Conservation (phyloP, 208 protist species). For the Porcisia deanei region DNA sequence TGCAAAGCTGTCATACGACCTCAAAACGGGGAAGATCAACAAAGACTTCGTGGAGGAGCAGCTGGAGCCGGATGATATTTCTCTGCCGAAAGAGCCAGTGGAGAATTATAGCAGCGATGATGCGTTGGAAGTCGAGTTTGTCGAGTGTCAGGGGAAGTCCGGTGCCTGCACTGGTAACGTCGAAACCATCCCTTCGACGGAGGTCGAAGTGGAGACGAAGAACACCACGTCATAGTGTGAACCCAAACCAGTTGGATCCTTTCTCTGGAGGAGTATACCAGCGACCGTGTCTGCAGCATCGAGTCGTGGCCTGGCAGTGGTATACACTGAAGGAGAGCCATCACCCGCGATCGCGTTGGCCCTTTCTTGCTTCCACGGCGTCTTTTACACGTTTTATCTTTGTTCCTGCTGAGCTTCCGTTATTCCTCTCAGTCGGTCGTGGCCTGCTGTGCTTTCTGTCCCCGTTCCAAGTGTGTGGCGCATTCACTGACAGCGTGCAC, state of each 20-base stretch:
- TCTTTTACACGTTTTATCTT: neutral
- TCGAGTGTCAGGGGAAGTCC: slow-evolving; percentile 42
- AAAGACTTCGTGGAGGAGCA: slow-evolving; percentile 91
- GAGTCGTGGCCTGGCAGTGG: neutral
- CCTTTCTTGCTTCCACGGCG: neutral
- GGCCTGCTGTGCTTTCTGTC: neutral
- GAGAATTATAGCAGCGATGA: slow-evolving; percentile 73
- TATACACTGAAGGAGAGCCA: neutral
- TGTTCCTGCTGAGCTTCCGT: neutral
- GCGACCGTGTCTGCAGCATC: neutral
- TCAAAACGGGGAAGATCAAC: slow-evolving; percentile 75
- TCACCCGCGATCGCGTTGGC: neutral
- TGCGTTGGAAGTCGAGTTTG: slow-evolving; percentile 87
- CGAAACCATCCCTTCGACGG: slow-evolving; percentile 39
- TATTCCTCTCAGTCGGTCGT: neutral
- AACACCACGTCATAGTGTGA: neutral
- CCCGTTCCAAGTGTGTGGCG: too few relatives aligned
- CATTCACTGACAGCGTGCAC: too few relatives aligned
- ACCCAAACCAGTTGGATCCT: neutral
- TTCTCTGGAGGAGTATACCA: neutral
- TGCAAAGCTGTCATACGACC: slow-evolving; percentile 76
- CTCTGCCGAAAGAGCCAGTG: slow-evolving; percentile 80
- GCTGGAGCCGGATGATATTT: slow-evolving; percentile 84
- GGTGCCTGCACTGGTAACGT: slow-evolving; percentile 1
- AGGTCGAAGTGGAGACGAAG: slow-evolving; percentile 51